Evolutionary conservation across 805 yeast species (phyloP).

Genomic region (Wickerhamiella allomyrinae): DNA sequence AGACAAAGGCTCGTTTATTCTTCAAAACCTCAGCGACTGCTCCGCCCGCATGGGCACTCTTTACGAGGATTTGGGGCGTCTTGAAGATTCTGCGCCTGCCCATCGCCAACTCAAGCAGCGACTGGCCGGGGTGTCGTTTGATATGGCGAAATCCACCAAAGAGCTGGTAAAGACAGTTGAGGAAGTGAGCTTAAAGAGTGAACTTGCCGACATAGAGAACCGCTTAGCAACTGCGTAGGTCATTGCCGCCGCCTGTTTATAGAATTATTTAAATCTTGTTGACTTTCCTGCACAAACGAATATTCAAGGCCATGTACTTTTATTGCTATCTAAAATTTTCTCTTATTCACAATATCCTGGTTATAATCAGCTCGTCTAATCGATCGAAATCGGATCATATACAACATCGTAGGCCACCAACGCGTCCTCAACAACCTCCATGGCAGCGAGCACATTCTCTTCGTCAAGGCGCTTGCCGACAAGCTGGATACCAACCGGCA

Average conservation of each 20-base stretch:
- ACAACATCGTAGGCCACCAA: not conserved
- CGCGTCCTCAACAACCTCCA: constrained; percentile 27
- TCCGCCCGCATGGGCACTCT: constrained; percentile 65
- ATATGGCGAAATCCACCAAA: constrained; percentile 90
- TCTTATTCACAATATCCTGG: not conserved
- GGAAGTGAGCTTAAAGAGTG: constrained; percentile 80
- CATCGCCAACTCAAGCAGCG: constrained; percentile 76
- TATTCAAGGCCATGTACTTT: too few species aligned
- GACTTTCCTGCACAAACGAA: too few species aligned
- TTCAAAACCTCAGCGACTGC: constrained; percentile 74
- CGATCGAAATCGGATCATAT: not conserved
- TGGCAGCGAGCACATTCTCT: constrained; percentile 41
- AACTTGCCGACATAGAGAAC: constrained; percentile 67
- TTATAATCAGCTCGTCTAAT: not conserved
- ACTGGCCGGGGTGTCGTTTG: constrained; percentile 90
- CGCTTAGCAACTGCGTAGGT: constrained; percentile 16
- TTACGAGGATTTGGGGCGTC: constrained; percentile 30
- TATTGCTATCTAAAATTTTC: not conserved
- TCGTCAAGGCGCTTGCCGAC: constrained; percentile 48
- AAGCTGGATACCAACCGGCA: constrained; percentile 53
- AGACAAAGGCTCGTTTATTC: constrained; percentile 87
- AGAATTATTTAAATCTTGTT: too few species aligned
- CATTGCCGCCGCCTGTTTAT: too few species aligned
- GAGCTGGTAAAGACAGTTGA: constrained; percentile 93
- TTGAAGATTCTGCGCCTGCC: constrained; percentile 40